Percentiles rank a stretch among this genome's conserved stretches.
Conservation (phyloP, 805 yeast genomes). For the Myxozyma kluyveri region DNA sequence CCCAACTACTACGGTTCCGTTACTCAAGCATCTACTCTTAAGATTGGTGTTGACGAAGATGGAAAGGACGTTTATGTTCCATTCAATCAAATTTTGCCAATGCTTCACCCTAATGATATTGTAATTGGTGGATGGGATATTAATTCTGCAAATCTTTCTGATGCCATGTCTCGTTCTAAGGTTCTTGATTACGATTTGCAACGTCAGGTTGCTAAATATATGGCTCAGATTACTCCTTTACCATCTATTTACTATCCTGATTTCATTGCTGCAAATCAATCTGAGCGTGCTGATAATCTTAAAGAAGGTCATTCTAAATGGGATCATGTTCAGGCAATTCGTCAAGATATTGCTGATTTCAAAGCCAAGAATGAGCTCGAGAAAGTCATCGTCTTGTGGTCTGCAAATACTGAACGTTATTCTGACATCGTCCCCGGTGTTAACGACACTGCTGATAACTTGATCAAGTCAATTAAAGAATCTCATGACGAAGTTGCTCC, state of each 20-base stretch:
- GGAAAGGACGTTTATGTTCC: constrained; percentile 92
- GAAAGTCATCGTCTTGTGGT: constrained; percentile 89
- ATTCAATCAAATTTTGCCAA: constrained; percentile 82
- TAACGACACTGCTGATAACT: constrained; percentile 82
- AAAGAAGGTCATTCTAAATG: constrained; percentile 73
- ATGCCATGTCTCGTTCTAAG: constrained; percentile 79
- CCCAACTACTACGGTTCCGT: constrained; percentile 92
- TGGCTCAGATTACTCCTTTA: constrained; percentile 65
- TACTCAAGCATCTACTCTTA: constrained; percentile 86
- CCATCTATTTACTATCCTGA: constrained; percentile 92
- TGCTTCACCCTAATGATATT: constrained; percentile 86
- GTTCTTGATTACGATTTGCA: constrained; percentile 86
- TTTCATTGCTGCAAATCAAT: constrained; percentile 92
- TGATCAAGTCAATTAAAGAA: constrained; percentile 66
- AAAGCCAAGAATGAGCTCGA: constrained; percentile 70
- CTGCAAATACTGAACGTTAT: constrained; percentile 95
- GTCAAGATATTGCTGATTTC: constrained; percentile 77
- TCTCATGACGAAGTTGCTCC: constrained; percentile 87
- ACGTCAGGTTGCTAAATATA: constrained; percentile 62
- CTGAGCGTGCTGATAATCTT: constrained; percentile 85
- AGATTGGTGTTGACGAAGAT: constrained; percentile 76
- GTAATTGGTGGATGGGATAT: constrained; percentile 96
- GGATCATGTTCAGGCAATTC: constrained; percentile 83
- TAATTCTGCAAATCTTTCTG: constrained; percentile 62
- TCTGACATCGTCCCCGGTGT: constrained; percentile 74